A percentile compares a stretch with the other conserved stretches of the same genome.
phyloP scores from a whole-genome alignment of 345 rosid genomes.

The Fremontodendron californicum region DNA sequence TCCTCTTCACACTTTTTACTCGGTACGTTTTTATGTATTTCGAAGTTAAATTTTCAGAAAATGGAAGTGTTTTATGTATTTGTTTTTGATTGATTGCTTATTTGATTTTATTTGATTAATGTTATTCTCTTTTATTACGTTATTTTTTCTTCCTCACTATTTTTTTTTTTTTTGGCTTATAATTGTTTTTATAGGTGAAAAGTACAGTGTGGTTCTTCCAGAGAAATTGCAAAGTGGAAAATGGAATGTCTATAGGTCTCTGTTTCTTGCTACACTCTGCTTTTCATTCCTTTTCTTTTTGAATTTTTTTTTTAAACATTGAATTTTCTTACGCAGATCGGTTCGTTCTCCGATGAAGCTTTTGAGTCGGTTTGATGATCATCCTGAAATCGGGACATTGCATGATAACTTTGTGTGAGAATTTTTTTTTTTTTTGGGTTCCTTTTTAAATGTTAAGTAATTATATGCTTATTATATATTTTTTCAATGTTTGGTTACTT shows the following conservation, averaged over 20 bases:
- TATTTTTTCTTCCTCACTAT: neutral
- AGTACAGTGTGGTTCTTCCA: conserved; percentile 66
- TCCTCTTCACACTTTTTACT: conserved; percentile 35
- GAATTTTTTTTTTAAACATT: neutral
- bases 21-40: conserved; percentile 23
- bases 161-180: neutral
- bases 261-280: neutral
- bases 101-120: neutral
- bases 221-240: conserved; percentile 71
- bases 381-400: conserved; percentile 73
- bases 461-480: neutral
- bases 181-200: conserved; percentile 27
- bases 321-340: conserved; percentile 41
- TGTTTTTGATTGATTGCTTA: neutral
- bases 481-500: conserved; percentile 7
- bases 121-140: neutral
- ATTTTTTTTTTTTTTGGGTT: neutral
- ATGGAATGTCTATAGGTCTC: conserved; percentile 86
- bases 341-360: conserved; percentile 56
- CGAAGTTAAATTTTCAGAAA: neutral
- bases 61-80: neutral
- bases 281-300: neutral
- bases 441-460: neutral
- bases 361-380: conserved; percentile 54
- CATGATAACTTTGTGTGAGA: conserved; percentile 77